These are phyloP conservation scores for Colletotrichum viniferum DNA, from an alignment of 2,329 filamentous ascomycete genomes.

Conservation along the genomic window DNA sequence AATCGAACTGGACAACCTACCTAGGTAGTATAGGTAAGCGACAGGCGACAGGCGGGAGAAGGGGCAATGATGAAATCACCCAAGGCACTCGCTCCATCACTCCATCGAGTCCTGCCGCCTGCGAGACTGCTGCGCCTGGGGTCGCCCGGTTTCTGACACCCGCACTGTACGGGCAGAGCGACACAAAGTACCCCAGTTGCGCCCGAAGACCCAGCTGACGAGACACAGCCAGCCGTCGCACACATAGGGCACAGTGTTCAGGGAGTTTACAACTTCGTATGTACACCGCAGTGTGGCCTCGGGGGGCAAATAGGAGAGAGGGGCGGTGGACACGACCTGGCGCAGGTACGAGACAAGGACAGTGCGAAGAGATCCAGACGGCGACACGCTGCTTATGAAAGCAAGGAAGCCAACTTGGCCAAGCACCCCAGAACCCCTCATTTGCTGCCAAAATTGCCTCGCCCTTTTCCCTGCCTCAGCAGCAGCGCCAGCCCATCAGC, in stretches of 20 bases:
- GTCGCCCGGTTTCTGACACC: constrained; percentile 2
- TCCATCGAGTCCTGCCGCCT: not conserved
- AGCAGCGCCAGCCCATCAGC: not conserved
- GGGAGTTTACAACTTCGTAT: not conserved
- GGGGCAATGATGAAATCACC: constrained; percentile 22
- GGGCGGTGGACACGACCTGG: not conserved
- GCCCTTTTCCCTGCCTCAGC: not conserved
- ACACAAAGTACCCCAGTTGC: not conserved
- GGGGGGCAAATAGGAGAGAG: not conserved
- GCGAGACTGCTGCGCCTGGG: constrained; percentile 2
- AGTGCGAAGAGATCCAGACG: not conserved
- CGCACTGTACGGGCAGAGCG: constrained; percentile 17
- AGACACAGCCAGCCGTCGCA: not conserved
- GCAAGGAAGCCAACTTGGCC: not conserved
- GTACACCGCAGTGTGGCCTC: not conserved
- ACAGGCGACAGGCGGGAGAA: not conserved
- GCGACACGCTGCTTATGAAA: not conserved
- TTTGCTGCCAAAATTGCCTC: not conserved
- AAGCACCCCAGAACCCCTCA: not conserved
- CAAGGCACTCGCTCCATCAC: not conserved
- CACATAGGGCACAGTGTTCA: not conserved
- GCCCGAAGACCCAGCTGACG: not conserved
- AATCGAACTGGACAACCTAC: not conserved
- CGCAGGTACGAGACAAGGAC: constrained; percentile 7
- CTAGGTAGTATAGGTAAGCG: not conserved